Conservation (phyloP, 139 green algal species). For the Zygnema cylindricum region DNA sequence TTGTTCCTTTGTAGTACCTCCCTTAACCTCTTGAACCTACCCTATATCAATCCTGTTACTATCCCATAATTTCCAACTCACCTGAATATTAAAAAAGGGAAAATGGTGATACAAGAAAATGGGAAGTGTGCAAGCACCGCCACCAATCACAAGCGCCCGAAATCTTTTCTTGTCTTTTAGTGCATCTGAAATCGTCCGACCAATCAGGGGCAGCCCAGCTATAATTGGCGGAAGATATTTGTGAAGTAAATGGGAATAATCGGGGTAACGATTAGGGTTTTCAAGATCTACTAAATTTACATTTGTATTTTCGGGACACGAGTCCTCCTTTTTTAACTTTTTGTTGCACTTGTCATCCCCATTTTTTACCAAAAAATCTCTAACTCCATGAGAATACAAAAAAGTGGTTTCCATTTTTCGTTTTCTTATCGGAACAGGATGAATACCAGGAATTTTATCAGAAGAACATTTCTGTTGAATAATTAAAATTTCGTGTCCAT, state of each 20-base stretch:
- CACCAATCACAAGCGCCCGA: constrained; percentile 17
- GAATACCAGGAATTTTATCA: background rate
- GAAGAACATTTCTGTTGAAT: too few relatives aligned
- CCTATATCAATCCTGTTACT: too few relatives aligned
- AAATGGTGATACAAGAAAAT: constrained; percentile 36
- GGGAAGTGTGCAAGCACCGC: constrained; percentile 16
- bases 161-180: background rate
- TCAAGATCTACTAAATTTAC: background rate
- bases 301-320: too few relatives aligned
- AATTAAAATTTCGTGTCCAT: too few relatives aligned
- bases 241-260: constrained; percentile 16
- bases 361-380: background rate
- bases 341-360: too few relatives aligned
- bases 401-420: background rate
- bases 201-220: constrained; percentile 18
- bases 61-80: too few relatives aligned
- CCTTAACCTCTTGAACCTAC: too few relatives aligned
- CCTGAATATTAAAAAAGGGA: constrained; percentile 40
- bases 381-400: background rate
- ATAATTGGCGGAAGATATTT: constrained; percentile 36
- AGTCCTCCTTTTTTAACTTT: too few relatives aligned
- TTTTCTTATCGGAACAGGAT: too few relatives aligned
- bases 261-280: background rate
- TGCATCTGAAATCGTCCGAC: background rate
- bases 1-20: too few relatives aligned